These are phyloP conservation scores for Claviceps maximensis DNA, from an alignment of 2,329 filamentous ascomycete genomes.

Conservation along the genomic window DNA sequence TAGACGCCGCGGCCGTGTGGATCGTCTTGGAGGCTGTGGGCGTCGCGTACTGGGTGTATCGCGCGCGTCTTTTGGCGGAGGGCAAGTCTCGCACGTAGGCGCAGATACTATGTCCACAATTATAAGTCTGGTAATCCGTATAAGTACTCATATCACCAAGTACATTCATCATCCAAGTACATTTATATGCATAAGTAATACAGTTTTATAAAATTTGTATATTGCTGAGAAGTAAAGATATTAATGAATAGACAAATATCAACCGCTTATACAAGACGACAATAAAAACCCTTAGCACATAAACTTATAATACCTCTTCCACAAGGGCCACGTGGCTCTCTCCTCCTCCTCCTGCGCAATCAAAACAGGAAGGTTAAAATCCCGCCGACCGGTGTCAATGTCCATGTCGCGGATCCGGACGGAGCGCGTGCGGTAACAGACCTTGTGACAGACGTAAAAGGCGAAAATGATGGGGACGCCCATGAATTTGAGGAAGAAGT, in stretches of 20 bases:
- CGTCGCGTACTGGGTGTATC: neutral
- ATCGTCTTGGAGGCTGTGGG: neutral
- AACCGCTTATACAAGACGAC: too few relatives aligned
- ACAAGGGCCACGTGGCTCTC: conserved; percentile 54
- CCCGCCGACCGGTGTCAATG: conserved; percentile 69
- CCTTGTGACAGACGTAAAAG: conserved; percentile 64
- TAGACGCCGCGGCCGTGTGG: neutral
- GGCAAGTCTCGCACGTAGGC: too few relatives aligned
- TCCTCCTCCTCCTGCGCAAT: conserved; percentile 72
- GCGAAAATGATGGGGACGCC: conserved; percentile 53
- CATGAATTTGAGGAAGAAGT: conserved; percentile 63
- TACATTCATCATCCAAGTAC: too few relatives aligned
- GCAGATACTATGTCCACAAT: too few relatives aligned
- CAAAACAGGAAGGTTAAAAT: conserved; percentile 68
- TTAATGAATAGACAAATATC: too few relatives aligned
- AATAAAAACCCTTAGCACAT: too few relatives aligned
- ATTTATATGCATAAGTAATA: too few relatives aligned
- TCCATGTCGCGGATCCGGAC: conserved; percentile 67
- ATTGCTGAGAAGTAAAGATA: too few relatives aligned
- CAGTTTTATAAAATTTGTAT: too few relatives aligned
- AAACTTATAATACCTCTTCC: conserved; percentile 65
- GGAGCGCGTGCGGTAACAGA: conserved; percentile 56
- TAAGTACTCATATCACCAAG: too few relatives aligned
- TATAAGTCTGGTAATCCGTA: too few relatives aligned
- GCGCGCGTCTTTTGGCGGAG: neutral